Base-by-base conservation (phyloP, 2,329 filamentous ascomycete genomes). In the Aspergillus latus region DNA sequence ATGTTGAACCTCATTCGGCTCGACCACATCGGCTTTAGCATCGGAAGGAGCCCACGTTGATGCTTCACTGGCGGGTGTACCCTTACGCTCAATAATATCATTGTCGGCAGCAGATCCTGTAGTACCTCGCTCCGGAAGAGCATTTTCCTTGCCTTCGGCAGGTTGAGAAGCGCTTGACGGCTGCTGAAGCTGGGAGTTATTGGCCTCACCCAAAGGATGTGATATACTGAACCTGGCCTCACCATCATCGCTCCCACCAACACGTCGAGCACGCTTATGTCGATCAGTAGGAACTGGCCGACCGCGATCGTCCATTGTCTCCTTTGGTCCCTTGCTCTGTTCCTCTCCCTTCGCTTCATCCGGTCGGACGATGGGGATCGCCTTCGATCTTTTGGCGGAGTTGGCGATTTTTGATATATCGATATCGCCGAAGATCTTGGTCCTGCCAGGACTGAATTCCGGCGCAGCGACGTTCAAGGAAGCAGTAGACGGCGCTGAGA, bases 381-480 rank as follows among this genome's bases (percentile, higher is more conserved):
- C 91, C 75, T 94, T 97, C 4, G 87, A 90, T 64, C 85, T 86
- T 74, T 89, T 91, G 0, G 76, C 72, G 5, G 87, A 82, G 66
- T 88, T 88, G 29, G 84, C 75, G 49, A 85, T 81, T 21, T 90
- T 86, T 11, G 82, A 80, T 32, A 80, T 72, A 53, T 80, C 83
- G 62, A 92, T 87, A 42, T 86, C 86, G 48, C 85, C 82, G 69
- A 92, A 91, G 64, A 92, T 89, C 51, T 74, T 78, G 29, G 69
- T 68, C 16, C 60, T 67, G 36, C 72, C 76, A 2, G 90, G 90
- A 21, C 86, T 91, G 70, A 95, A 95, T 0, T 84, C 78, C 10
- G 89, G 89, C 3, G 89, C 90, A 68, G 88, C 87, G 2, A 89
- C 87, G 58, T 89, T 86, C 75, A 93, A 90, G 34, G 84, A 86